Evolutionary conservation across 495 filamentous ascomycete species (phyloP), one percentile per base, ranked within the genome.

Genomic region (Astrocystis sublimbata): DNA sequence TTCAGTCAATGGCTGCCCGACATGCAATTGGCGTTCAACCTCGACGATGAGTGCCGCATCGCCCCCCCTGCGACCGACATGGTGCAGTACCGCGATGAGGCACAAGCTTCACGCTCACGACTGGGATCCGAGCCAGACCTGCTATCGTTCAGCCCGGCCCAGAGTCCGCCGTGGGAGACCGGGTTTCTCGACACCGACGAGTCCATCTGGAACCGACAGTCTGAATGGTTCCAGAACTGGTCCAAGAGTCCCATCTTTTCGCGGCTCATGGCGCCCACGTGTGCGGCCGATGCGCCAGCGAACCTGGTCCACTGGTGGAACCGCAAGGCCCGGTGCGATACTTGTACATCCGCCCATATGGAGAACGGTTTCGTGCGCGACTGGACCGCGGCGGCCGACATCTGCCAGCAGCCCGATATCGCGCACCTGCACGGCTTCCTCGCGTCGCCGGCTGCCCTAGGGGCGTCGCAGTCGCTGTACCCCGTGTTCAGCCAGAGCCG

Each of bases 21-120:
- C 60, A 90, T 96, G 89, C 89, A 92, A 62, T 73, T 96, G 13
- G 87, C 88, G 3, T 87, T 96, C 74, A 96, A 94, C 67, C 73
- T 92, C 26, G 85, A 91, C 47, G 89, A 92, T 64, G 84, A 90
- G 66, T 89, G 90, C 28, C 81, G 90, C 6, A 82, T 93, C 3
- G 81, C 90, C 1, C 83, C 91, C 0, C 87, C 90, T 0, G 87
- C 85, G 75, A 81, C 86, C 46, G 66, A 83, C 24, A 78, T 72
- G 54, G 65, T 71, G 2, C 66, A 69, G 19, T 81, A 76, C 19
- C 70, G 40, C 21, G 61, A 69, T 23, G 67, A 64, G 23, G 68
- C 71, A 4, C 41, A 71, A 5, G 64, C 64, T 8, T 61, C 65
- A 0, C 71, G 66, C 45, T 59, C 64, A 33, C 76, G 79, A 40